Base-by-base conservation (phyloP, 2,329 filamentous ascomycete species). In the Plenodomus biglobosus region DNA sequence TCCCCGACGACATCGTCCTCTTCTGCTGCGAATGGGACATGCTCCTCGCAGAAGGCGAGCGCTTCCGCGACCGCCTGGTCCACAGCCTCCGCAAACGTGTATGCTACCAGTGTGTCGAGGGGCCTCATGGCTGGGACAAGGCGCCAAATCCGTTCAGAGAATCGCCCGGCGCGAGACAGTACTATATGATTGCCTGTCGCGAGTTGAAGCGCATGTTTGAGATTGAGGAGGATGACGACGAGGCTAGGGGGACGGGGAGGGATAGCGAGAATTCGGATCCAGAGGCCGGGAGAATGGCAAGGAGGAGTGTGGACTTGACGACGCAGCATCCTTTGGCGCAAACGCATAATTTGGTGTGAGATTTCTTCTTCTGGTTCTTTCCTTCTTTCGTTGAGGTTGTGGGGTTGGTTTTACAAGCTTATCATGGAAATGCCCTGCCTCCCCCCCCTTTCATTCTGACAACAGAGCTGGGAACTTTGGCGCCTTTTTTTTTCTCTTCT, bases 21-120 rank as follows among this genome's bases (percentile, higher is more conserved):
- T 83, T 81, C 61, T 80, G 82, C 37, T 85, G 83, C 64, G 83
- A 86, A 63, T 85, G 80, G 80, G 83, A 86, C 61, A 85, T 85
- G 83, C 71, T 86, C 13, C 73, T 85, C n/a, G 77, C 78, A 13
- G 83, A 86, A 63, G 83, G 81, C 5, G 73, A 85, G 50, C 74
- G 76, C 3, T 85, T 91, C 53, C 78, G 82, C 10, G 76, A 83
- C 42, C 76, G 85, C 17, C 67, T 90, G 8, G 66, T 74, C 40
- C 64, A 70, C 1, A 74, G 75, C 1, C 66, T 83, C 4, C 74
- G 73, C 19, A 86, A 85, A 70, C 75, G 76, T 7, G 80, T 87
- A 1, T 72, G 75, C 42, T 85, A 84, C 57, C 78, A 78, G 20
- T 79, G 84, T 69, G 77, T 87, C 3, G 81, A 76, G 2, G 83